phyloP scores from a whole-genome alignment of 129 eudicot genomes.

The Logfia minima region DNA sequence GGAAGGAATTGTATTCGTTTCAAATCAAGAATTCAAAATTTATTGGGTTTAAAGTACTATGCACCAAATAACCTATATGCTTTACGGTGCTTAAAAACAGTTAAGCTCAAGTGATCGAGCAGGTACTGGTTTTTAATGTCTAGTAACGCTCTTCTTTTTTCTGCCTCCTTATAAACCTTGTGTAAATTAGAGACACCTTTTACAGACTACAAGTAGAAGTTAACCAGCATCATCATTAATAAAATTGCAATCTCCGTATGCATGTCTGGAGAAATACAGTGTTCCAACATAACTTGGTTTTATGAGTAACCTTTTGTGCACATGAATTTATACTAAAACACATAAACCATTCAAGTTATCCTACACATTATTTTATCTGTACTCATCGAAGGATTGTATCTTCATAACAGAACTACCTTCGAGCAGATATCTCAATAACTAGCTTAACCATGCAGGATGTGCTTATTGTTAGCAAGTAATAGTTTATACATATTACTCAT shows the following conservation, averaged over 20 bases:
- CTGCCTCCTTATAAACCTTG: conserved; percentile 9
- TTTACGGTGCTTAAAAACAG: not conserved
- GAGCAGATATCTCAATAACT: conserved; percentile 15
- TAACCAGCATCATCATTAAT: not conserved
- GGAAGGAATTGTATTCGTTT: conserved; percentile 6
- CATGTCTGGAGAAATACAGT: not conserved
- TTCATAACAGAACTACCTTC: not conserved
- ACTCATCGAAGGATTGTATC: not conserved
- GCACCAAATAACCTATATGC: conserved; percentile 6
- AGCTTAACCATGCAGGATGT: not conserved
- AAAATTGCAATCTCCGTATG: conserved; percentile 4
- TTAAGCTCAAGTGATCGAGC: too few relatives aligned
- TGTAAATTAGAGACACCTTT: not conserved
- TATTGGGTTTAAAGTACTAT: conserved; percentile 2
- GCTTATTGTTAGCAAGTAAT: not conserved
- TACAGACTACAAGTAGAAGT: too few relatives aligned
- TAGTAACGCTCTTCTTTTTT: not conserved
- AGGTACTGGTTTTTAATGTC: not conserved
- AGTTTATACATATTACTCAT: not conserved
- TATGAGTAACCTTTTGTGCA: conserved; percentile 5
- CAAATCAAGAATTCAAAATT: conserved; percentile 1
- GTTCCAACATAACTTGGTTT: not conserved
- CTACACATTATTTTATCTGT: not conserved
- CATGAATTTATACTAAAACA: conserved; percentile 11
- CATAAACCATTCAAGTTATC: conserved; percentile 6